These are phyloP conservation scores for Ceratorhiza oryzae-sativae DNA, from an alignment of 1,284 basidiomycete genomes.

Conservation along the genomic window DNA sequence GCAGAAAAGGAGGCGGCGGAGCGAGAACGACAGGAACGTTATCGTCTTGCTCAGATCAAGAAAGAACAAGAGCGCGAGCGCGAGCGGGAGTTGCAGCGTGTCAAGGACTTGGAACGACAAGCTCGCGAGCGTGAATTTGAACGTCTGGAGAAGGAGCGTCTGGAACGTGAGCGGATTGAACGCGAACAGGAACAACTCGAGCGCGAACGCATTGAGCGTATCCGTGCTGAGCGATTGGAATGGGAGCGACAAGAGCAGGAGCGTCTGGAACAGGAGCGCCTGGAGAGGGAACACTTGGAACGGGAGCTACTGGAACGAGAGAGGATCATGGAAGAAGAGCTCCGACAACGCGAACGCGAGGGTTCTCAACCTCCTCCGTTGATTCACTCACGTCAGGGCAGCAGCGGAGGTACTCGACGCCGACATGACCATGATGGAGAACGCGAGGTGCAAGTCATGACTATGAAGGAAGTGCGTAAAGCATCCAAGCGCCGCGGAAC, in stretches of 20 bases:
- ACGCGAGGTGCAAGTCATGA: conserved; percentile 25
- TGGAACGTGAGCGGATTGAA: conserved; percentile 23
- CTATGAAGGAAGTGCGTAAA: conserved; percentile 23
- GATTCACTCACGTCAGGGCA: neutral
- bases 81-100: conserved; percentile 14
- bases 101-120: conserved; percentile 22
- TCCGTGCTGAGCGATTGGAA: conserved; percentile 18
- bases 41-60: conserved; percentile 2
- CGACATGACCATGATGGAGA: conserved; percentile 32
- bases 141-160: conserved; percentile 30
- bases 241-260: conserved; percentile 9
- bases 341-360: conserved; percentile 9
- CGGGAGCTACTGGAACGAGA: conserved; percentile 16
- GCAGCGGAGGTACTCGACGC: neutral
- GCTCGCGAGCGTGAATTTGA: conserved; percentile 32
- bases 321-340: conserved; percentile 8
- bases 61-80: conserved; percentile 25
- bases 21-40: conserved; percentile 10
- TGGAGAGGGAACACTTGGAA: conserved; percentile 3
- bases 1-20: conserved; percentile 18
- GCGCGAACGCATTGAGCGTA: conserved; percentile 9
- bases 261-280: neutral
- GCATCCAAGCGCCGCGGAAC: conserved; percentile 22
- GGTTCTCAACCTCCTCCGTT: conserved; percentile 11
- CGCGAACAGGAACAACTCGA: conserved; percentile 18